Percentiles rank a stretch among this genome's conserved stretches.
phyloP scores from a whole-genome alignment of 2,329 filamentous ascomycete species.

The Aspergillus arachidicola region DNA sequence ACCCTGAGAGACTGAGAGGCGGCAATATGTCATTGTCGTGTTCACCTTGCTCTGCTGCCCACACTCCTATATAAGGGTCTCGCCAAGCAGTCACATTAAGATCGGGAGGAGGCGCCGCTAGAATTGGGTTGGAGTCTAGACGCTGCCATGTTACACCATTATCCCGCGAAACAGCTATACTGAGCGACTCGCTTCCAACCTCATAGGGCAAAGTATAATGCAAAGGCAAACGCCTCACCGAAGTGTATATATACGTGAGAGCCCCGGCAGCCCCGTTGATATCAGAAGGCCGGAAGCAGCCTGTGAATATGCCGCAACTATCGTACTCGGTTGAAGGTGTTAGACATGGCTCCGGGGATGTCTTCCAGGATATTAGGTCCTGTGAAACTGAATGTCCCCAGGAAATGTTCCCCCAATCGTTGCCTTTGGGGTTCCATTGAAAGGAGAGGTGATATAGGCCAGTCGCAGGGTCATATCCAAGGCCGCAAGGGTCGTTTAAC shows the following conservation, averaged over 20 bases:
- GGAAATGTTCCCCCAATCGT: constrained; percentile 47
- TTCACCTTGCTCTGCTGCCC: constrained; percentile 27
- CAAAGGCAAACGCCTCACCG: constrained; percentile 43
- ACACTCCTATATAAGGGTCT: constrained; percentile 43
- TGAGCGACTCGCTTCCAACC: constrained; percentile 40
- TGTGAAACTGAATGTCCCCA: constrained; percentile 45
- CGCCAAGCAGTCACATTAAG: constrained; percentile 46
- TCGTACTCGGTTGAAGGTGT: constrained; percentile 42
- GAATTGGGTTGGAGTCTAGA: constrained; percentile 39
- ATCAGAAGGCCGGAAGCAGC: constrained; percentile 38
- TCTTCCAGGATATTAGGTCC: constrained; percentile 44
- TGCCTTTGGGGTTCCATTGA: constrained; percentile 47
- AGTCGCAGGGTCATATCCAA: constrained; percentile 43
- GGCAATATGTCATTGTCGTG: constrained; percentile 6
- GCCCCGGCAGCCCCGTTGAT: constrained; percentile 27
- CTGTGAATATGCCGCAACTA: constrained; percentile 45
- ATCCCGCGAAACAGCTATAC: constrained; percentile 42
- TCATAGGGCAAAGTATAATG: constrained; percentile 45
- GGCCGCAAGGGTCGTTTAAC: constrained; percentile 50
- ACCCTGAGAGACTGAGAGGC: constrained; percentile 44
- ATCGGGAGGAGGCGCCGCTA: constrained; percentile 36
- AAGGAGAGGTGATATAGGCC: constrained; percentile 46
- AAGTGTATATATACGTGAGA: constrained; percentile 45
- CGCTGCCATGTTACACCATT: constrained; percentile 43
- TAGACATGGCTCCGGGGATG: constrained; percentile 31